Percentiles rank a stretch among this genome's conserved stretches.
These are phyloP conservation scores for Leishmania gerbilli DNA, from an alignment of 208 protist species.

Conservation along the genomic window DNA sequence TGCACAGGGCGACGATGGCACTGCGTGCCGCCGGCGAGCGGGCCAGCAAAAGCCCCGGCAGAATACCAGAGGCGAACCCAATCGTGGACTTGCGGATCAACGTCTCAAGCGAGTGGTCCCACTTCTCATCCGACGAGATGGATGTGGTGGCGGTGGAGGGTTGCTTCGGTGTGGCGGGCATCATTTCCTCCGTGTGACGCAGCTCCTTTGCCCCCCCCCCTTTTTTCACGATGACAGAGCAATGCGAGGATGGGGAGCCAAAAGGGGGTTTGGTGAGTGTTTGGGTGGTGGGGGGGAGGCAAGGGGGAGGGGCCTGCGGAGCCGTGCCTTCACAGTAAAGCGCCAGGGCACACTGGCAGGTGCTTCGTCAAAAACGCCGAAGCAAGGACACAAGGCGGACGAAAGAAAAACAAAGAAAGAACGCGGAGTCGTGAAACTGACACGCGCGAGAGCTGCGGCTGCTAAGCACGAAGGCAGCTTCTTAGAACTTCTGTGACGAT, in stretches of 20 bases:
- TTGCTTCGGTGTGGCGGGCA: constrained; percentile 1
- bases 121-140: constrained; percentile 84
- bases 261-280: no score
- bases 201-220: background rate
- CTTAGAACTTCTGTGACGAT: background rate
- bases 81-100: constrained; percentile 87
- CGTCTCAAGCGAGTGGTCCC: constrained; percentile 88
- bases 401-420: background rate
- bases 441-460: background rate
- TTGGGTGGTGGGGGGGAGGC: background rate
- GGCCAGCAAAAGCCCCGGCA: constrained; percentile 76
- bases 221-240: no score
- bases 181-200: background rate
- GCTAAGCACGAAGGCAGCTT: background rate
- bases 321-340: background rate
- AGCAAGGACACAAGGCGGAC: background rate
- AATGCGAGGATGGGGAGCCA: background rate
- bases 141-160: constrained; percentile 10
- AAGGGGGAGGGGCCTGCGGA: background rate
- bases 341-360: background rate
- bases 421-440: background rate
- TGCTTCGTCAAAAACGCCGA: background rate
- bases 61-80: constrained; percentile 68
- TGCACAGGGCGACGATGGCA: constrained; percentile 66
- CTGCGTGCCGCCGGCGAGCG: constrained; percentile 62